A percentile compares a stretch with the other conserved stretches of the same genome.
Conservation (phyloP, 1,139 yeast species). For the Barnettozyma hawaiiensis region DNA sequence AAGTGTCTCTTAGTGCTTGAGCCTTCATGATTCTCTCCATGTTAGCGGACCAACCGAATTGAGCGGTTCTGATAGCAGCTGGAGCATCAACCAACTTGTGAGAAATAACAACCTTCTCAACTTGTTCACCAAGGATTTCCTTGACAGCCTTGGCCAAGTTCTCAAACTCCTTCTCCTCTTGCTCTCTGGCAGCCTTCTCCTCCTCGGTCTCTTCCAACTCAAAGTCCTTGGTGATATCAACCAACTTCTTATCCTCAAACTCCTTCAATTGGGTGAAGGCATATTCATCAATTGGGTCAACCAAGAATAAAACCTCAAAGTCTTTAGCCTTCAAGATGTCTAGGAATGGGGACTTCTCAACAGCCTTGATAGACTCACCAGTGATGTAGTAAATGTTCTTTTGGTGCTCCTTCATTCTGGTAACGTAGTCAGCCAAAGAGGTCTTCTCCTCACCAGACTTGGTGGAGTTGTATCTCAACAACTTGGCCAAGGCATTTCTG, state of each 20-base stretch:
- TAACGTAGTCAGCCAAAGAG: conserved; percentile 93
- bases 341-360: conserved; percentile 98
- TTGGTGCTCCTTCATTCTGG: conserved; percentile 99
- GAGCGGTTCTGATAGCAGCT: conserved; percentile 99
- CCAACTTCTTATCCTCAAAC: conserved; percentile 98
- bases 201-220: conserved; percentile 99
- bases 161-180: conserved; percentile 88
- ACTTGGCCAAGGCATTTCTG: conserved; percentile 92
- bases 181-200: conserved; percentile 92
- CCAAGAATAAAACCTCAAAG: conserved; percentile 95
- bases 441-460: conserved; percentile 92
- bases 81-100: conserved; percentile 98
- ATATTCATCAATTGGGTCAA: conserved; percentile 99
- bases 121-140: conserved; percentile 97
- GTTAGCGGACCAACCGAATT: conserved; percentile 99
- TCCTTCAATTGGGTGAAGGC: conserved; percentile 99
- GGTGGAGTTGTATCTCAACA: conserved; percentile 95
- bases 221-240: conserved; percentile 98
- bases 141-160: conserved; percentile 92
- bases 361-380: conserved; percentile 97
- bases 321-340: conserved; percentile 98
- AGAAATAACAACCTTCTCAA: conserved; percentile 98
- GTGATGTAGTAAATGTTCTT: conserved; percentile 99
- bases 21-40: conserved; percentile 99
- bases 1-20: conserved; percentile 97